Evolutionary conservation across 1,284 basidiomycete species (phyloP).

Genomic region (Hortiboletus rubellus): DNA sequence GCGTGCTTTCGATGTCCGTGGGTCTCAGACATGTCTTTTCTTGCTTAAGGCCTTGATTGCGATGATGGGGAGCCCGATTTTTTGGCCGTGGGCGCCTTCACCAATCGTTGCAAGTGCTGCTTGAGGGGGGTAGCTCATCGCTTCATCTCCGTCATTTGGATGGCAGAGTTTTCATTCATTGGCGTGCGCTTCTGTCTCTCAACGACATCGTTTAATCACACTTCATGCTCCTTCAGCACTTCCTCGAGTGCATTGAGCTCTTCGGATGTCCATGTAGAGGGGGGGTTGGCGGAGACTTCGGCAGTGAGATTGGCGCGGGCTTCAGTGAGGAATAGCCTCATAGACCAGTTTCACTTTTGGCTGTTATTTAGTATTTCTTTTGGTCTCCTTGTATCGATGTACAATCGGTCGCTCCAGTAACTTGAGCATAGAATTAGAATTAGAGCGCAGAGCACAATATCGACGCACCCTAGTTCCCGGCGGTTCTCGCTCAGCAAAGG

Average conservation of each 20-base stretch:
- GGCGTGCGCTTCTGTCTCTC: constrained; percentile 76
- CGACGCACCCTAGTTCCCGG: constrained; percentile 73
- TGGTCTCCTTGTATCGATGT: constrained; percentile 84
- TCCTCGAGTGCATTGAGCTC: constrained; percentile 78
- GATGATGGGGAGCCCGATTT: constrained; percentile 31
- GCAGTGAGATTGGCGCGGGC: constrained; percentile 71
- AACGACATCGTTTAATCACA: constrained; percentile 78
- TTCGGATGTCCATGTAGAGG: constrained; percentile 78
- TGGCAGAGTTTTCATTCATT: constrained; percentile 77
- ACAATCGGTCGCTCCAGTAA: constrained; percentile 80
- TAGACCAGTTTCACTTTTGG: constrained; percentile 80
- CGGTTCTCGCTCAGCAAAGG: constrained; percentile 73
- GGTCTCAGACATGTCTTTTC: too few relatives aligned
- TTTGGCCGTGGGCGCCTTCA: constrained; percentile 60
- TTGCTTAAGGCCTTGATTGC: too few relatives aligned
- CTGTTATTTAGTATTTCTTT: constrained; percentile 71
- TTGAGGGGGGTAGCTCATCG: constrained; percentile 78
- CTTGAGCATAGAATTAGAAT: constrained; percentile 42
- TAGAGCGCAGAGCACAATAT: background rate
- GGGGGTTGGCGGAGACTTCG: constrained; percentile 55
- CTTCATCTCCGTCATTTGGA: constrained; percentile 81
- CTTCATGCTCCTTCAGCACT: constrained; percentile 73
- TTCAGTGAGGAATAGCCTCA: constrained; percentile 78
- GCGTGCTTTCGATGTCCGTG: too few relatives aligned
- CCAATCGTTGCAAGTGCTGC: constrained; percentile 65